Evolutionary conservation across 2,329 filamentous ascomycete species (phyloP), one percentile per base, ranked within the genome.

Genomic region (Xylariaceae sp.): DNA sequence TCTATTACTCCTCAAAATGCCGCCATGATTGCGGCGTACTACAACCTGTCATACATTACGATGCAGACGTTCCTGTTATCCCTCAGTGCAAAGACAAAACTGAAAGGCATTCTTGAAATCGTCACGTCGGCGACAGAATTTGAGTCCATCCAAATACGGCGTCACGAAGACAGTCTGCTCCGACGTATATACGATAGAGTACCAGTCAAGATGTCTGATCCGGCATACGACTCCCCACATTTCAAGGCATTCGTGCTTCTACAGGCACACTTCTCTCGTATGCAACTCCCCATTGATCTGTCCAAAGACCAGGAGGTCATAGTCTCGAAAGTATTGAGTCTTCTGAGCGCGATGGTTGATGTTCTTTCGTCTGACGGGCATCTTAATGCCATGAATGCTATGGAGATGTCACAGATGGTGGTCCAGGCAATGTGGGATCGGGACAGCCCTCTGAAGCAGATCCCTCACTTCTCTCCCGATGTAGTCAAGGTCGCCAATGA

Each of bases 341-440:
- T 99, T 8, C 80, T 99, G 46, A 95, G 89, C 69, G 92, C 94
- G 27, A 89, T 87, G 66, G 94, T 97, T 27, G 94, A 99, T 70
- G 91, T 99, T 12, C 80, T 99, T 37, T 96, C 91, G 7, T 96
- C 91, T 0, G 91, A 99, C 65, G 94, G 92, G 11, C 90, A 96
- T 66, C 80, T 99, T 59, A 99, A 99, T 68, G 92, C 94, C 57
- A 95, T 96, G 86, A 91, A 87, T 65, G 94, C 94, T 31, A 99
- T 99, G 92, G 94, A 99, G 71, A 90, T 99, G 82, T 95, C 89
- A 9, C 94, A 99, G 70, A 99, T 99, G 94, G 89, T 95, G 51
- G 91, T 99, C 2, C 94, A 99, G 74, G 91, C 88, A 48, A 96
- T 97, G 89, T 99, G 94, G 94, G 92, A 99, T 73, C 88, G 91